These are phyloP conservation scores for Pistacia atlantica DNA, from an alignment of 345 rosid genomes.

Conservation along the genomic window DNA sequence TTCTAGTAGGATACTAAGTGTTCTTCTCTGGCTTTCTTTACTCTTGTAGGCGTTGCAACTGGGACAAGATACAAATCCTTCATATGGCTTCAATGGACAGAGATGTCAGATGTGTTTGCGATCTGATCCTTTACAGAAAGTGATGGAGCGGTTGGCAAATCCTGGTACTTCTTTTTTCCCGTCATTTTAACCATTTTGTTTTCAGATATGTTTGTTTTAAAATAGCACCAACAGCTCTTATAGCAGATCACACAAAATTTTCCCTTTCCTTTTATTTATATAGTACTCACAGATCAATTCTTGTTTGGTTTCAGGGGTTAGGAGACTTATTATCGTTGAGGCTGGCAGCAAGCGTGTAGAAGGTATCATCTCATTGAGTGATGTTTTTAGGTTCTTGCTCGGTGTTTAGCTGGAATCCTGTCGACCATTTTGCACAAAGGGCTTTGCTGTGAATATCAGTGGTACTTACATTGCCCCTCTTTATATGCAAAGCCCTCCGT, in stretches of 20 bases:
- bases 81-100: constrained; percentile 54
- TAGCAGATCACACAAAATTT: background rate
- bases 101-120: constrained; percentile 92
- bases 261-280: background rate
- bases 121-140: constrained; percentile 70
- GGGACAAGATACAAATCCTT: constrained; percentile 69
- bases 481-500: background rate
- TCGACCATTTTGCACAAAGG: background rate
- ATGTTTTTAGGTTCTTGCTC: constrained; percentile 68
- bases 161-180: constrained; percentile 44
- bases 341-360: constrained; percentile 90
- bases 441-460: background rate
- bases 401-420: constrained; percentile 38
- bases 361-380: constrained; percentile 76
- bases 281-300: background rate
- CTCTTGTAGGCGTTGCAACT: constrained; percentile 69
- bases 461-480: constrained; percentile 1
- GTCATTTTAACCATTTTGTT: background rate
- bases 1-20: background rate
- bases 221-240: background rate
- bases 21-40: background rate
- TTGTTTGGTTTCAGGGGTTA: constrained; percentile 47
- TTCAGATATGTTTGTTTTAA: background rate
- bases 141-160: constrained; percentile 79
- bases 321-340: constrained; percentile 78